phyloP scores from a whole-genome alignment of 371 early-diverging fungal genomes.

The Mucor mucedo region DNA sequence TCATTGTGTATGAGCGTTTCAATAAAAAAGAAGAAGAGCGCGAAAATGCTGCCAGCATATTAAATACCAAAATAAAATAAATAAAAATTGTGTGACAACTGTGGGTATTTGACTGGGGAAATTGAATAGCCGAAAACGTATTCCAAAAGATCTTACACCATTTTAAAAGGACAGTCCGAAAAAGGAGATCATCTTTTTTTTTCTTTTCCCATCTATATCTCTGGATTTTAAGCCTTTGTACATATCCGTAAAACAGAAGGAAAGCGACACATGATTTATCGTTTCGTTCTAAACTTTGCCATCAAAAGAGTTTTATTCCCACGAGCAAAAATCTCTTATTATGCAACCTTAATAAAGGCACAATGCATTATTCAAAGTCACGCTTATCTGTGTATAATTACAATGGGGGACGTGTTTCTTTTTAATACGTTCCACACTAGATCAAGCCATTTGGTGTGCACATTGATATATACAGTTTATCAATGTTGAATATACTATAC shows the following conservation, averaged over 20 bases:
- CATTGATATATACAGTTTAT: too few species aligned
- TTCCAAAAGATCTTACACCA: background rate
- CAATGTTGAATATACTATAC: too few species aligned
- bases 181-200: conserved; percentile 1
- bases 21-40: conserved; percentile 18
- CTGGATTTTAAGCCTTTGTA: too few species aligned
- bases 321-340: too few species aligned
- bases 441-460: too few species aligned
- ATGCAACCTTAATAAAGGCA: too few species aligned
- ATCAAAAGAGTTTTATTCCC: too few species aligned
- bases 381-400: too few species aligned
- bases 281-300: background rate
- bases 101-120: background rate
- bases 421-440: too few species aligned
- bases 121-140: conserved; percentile 2
- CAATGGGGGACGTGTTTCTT: too few species aligned
- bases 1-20: conserved; percentile 27
- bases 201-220: background rate
- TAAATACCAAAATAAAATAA: conserved; percentile 2
- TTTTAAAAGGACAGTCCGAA: conserved; percentile 4
- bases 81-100: conserved; percentile 12
- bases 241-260: too few species aligned
- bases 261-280: conserved; percentile 7
- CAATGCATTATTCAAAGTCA: too few species aligned
- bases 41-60: conserved; percentile 20